Percentiles rank a stretch among this genome's conserved stretches.
These are phyloP conservation scores for Arabis alpina DNA, from an alignment of 345 rosid genomes.

Conservation along the genomic window DNA sequence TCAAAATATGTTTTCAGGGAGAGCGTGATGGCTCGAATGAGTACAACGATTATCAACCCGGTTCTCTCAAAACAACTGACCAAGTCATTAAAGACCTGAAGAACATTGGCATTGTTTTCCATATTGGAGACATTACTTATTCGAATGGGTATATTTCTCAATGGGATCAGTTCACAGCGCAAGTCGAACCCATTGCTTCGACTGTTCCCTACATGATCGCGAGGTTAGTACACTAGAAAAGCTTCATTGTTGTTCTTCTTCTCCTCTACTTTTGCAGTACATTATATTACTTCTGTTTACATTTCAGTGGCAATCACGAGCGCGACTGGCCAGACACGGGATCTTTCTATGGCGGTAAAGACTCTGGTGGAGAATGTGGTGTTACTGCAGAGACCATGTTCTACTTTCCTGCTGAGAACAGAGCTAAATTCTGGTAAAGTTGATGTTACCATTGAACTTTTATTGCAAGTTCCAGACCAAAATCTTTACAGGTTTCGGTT, in stretches of 20 bases:
- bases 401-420: slow-evolving; percentile 68
- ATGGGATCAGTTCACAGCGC: slow-evolving; percentile 92
- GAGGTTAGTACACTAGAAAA: slow-evolving; percentile 50
- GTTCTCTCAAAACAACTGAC: slow-evolving; percentile 73
- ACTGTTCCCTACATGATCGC: slow-evolving; percentile 72
- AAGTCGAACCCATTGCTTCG: slow-evolving; percentile 76
- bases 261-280: not conserved
- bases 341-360: slow-evolving; percentile 54
- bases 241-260: slow-evolving; percentile 15
- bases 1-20: slow-evolving; percentile 51
- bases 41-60: slow-evolving; percentile 73
- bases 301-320: slow-evolving; percentile 76
- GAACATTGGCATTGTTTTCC: slow-evolving; percentile 71
- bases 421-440: slow-evolving; percentile 57
- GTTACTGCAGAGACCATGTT: slow-evolving; percentile 71
- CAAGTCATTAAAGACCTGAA: slow-evolving; percentile 65
- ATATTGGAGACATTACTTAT: slow-evolving; percentile 73
- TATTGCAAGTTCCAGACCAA: not conserved
- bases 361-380: slow-evolving; percentile 78
- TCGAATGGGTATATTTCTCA: slow-evolving; percentile 79
- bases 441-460: not conserved
- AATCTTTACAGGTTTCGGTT: not conserved
- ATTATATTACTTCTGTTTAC: slow-evolving; percentile 3
- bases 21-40: slow-evolving; percentile 87
- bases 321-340: slow-evolving; percentile 79